These are phyloP conservation scores for Fonsecaea multimorphosa DNA, from an alignment of 2,329 filamentous ascomycete genomes.

Conservation along the genomic window DNA sequence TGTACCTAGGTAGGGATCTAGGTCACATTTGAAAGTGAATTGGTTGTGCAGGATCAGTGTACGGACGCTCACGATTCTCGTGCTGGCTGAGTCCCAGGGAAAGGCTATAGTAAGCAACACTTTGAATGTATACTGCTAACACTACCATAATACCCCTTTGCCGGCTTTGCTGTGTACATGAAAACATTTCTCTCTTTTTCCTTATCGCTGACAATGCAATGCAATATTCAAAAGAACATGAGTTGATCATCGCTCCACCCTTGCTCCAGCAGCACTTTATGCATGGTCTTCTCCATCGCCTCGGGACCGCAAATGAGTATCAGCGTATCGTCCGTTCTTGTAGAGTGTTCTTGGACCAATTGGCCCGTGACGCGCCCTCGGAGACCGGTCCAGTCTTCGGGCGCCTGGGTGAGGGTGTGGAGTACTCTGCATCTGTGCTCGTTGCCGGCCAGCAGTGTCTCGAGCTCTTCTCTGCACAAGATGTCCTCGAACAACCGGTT, in stretches of 20 bases:
- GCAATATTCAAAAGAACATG: constrained; percentile 69
- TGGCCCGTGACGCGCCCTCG: constrained; percentile 69
- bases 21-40: too few species aligned
- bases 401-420: constrained; percentile 71
- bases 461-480: constrained; percentile 76
- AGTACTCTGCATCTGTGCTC: constrained; percentile 66
- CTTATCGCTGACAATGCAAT: not conserved
- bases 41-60: too few species aligned
- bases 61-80: too few species aligned
- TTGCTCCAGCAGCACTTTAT: constrained; percentile 61
- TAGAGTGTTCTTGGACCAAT: constrained; percentile 66
- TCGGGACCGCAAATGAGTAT: constrained; percentile 81
- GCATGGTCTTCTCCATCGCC: constrained; percentile 72
- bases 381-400: constrained; percentile 69
- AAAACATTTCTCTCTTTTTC: not conserved
- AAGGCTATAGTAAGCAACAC: too few species aligned
- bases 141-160: too few species aligned
- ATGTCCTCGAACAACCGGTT: constrained; percentile 82
- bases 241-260: constrained; percentile 77
- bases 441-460: constrained; percentile 63
- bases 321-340: constrained; percentile 59
- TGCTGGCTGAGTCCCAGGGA: too few species aligned
- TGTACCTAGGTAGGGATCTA: too few species aligned
- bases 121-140: too few species aligned
- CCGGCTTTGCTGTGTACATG: too few species aligned